Percentiles rank a stretch among this genome's conserved stretches.
Evolutionary conservation across 2,329 filamentous ascomycete species (phyloP).

Genomic region (Fusarium lateritium): DNA sequence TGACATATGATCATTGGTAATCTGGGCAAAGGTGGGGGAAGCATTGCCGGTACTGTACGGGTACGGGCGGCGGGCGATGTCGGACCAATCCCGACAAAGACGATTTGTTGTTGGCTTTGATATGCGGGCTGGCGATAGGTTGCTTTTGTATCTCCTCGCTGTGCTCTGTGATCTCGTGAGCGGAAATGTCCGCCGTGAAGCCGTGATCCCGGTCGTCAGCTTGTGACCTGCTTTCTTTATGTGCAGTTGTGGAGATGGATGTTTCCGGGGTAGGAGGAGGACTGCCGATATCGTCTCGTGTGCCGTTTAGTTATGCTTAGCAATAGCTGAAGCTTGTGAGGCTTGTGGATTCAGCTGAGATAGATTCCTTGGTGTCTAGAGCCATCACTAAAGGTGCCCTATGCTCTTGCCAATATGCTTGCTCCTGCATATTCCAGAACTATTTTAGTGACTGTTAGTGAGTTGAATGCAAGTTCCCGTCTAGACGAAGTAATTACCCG

Average conservation of each 20-base stretch:
- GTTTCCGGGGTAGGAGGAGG: constrained; percentile 26
- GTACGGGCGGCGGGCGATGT: constrained; percentile 37
- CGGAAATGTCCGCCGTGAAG: constrained; percentile 28
- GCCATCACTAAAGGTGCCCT: not conserved
- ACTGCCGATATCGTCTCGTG: not conserved
- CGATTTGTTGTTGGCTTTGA: constrained; percentile 37
- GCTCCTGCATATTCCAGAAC: not conserved
- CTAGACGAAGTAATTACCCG: no score
- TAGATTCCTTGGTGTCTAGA: not conserved
- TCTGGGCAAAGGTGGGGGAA: constrained; percentile 28
- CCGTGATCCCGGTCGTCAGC: constrained; percentile 17
- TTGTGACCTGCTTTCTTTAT: constrained; percentile 1
- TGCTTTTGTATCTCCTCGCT: constrained; percentile 10
- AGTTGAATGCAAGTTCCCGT: no score
- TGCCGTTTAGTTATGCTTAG: constrained; percentile 3
- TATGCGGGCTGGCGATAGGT: constrained; percentile 38
- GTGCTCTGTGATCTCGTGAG: constrained; percentile 36
- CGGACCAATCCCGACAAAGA: constrained; percentile 48
- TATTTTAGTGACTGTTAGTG: not conserved
- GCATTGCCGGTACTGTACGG: constrained; percentile 12
- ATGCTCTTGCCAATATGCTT: not conserved
- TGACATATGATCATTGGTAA: constrained; percentile 47
- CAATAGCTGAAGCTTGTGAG: constrained; percentile 11
- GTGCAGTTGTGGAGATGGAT: constrained; percentile 24
- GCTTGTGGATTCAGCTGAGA: not conserved